Evolutionary conservation across 306 rosid genomes (phyloP).

Genomic region (Dryas alaskensis): DNA sequence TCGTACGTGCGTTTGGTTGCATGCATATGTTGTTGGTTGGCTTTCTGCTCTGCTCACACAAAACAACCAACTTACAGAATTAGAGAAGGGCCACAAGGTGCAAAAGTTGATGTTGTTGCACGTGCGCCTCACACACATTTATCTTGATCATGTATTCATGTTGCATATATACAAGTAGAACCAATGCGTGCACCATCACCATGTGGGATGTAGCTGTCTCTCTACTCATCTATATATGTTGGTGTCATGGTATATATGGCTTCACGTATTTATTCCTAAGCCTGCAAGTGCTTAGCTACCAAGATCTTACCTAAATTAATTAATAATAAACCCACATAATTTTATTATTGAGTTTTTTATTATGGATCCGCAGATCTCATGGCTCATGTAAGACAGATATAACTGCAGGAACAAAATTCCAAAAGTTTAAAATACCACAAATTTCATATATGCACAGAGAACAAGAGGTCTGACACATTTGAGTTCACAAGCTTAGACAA

Average conservation of each 20-base stretch:
- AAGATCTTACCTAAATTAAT: constrained; percentile 3
- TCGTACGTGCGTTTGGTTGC: too few relatives aligned
- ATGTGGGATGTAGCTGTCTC: too few relatives aligned
- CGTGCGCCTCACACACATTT: constrained; percentile 19
- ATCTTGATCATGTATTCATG: background rate
- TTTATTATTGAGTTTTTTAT: background rate
- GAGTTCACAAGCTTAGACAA: too few relatives aligned
- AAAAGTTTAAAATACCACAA: too few relatives aligned
- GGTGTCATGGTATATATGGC: background rate
- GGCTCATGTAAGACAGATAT: too few relatives aligned
- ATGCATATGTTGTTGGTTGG: constrained; percentile 22
- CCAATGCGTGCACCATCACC: too few relatives aligned
- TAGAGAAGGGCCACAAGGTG: background rate
- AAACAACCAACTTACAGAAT: constrained; percentile 18
- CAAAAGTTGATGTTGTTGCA: constrained; percentile 33
- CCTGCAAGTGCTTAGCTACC: background rate
- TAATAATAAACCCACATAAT: background rate
- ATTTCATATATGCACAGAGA: too few relatives aligned
- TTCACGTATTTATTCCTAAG: background rate
- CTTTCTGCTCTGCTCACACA: constrained; percentile 42
- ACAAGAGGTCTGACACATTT: too few relatives aligned
- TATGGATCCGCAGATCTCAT: too few relatives aligned
- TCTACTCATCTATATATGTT: too few relatives aligned
- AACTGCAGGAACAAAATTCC: too few relatives aligned
- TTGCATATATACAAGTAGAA: background rate